Evolutionary conservation across 176 grass and related monocot species (phyloP).

Genomic region (Themeda triandra): DNA sequence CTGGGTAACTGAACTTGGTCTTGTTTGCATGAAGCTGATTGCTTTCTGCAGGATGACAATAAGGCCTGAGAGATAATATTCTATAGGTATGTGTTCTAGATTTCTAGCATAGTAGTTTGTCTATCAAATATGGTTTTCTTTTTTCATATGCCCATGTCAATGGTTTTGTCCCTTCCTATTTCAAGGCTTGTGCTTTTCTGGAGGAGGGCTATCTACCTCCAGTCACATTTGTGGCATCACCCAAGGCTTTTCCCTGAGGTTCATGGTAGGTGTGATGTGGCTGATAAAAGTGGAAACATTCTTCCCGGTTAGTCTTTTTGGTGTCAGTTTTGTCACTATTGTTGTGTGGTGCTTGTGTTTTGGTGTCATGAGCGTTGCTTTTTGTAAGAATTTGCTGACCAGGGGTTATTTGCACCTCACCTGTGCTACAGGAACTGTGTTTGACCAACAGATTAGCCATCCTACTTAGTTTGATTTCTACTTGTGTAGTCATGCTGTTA

Average conservation of each 20-base stretch:
- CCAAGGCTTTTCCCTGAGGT: slow-evolving; percentile 75
- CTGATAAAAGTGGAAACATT: slow-evolving; percentile 86
- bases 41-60: slow-evolving; percentile 37
- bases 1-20: background rate
- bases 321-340: background rate
- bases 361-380: background rate
- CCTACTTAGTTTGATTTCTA: too few relatives aligned
- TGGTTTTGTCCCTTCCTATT: background rate
- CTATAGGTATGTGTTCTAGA: slow-evolving; percentile 41
- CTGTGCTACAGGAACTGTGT: slow-evolving; percentile 63
- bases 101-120: background rate
- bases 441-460: too few relatives aligned
- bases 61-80: slow-evolving; percentile 66
- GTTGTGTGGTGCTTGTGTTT: too few relatives aligned
- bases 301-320: slow-evolving; percentile 57
- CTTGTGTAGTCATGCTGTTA: too few relatives aligned
- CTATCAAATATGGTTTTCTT: background rate
- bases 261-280: slow-evolving; percentile 43
- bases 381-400: background rate
- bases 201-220: slow-evolving; percentile 59
- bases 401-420: background rate
- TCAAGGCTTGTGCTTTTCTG: slow-evolving; percentile 72
- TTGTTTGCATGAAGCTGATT: slow-evolving; percentile 47
- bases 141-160: background rate
- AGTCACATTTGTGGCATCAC: slow-evolving; percentile 82